Evolutionary conservation across 2,329 filamentous ascomycete species (phyloP).

Genomic region (Exophiala alcalophila): DNA sequence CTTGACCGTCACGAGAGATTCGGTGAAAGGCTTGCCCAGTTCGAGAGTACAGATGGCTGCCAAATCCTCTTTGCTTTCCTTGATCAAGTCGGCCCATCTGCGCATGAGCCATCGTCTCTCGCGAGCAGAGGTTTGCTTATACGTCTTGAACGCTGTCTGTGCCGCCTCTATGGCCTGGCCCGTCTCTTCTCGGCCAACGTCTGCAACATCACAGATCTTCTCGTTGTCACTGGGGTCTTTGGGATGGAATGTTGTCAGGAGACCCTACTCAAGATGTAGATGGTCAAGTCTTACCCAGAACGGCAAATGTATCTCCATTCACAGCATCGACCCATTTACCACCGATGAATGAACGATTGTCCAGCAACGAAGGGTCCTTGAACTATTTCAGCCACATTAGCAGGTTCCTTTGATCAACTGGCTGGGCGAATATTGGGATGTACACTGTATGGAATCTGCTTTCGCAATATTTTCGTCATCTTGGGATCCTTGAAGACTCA

Average conservation of each 20-base stretch:
- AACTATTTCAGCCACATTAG: too few relatives aligned
- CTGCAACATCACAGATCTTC: conserved; percentile 15
- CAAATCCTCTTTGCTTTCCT: conserved; percentile 24
- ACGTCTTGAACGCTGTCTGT: background rate
- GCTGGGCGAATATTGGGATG: too few relatives aligned
- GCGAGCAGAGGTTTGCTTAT: conserved; percentile 1
- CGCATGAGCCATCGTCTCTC: conserved; percentile 24
- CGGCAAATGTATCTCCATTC: conserved; percentile 3
- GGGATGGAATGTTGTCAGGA: background rate
- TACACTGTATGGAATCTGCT: too few relatives aligned
- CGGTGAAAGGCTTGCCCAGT: conserved; percentile 56
- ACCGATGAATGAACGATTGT: conserved; percentile 8
- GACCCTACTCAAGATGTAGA: background rate
- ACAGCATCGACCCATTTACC: conserved; percentile 4
- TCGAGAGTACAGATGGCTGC: conserved; percentile 55
- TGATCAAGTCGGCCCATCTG: conserved; percentile 26
- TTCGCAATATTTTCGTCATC: too few relatives aligned
- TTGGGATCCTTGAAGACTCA: too few relatives aligned
- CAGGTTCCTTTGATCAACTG: too few relatives aligned
- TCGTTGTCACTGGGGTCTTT: background rate
- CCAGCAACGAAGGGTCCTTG: conserved; percentile 10
- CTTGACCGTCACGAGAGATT: conserved; percentile 47
- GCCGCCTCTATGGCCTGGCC: conserved; percentile 5
- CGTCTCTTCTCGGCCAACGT: conserved; percentile 5
- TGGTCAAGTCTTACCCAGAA: conserved; percentile 1